A percentile compares a stretch with the other conserved stretches of the same genome.
phyloP scores from a whole-genome alignment of 208 protist species.

The Entamoeba histolytica region DNA sequence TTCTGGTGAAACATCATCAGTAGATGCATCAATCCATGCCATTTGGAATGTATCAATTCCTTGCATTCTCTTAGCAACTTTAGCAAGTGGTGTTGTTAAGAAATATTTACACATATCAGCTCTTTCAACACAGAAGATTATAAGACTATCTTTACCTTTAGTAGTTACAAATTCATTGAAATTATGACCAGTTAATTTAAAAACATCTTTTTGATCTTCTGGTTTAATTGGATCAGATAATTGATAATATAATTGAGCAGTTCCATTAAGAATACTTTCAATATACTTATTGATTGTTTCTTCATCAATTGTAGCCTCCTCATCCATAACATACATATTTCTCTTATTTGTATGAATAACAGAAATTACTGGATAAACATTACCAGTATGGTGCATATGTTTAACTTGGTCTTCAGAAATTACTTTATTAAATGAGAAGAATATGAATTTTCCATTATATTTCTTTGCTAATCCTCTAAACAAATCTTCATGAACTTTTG shows the following conservation, averaged over 20 bases:
- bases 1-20: neutral
- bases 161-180: neutral
- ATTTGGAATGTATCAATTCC: neutral
- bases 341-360: neutral
- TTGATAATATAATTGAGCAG: neutral
- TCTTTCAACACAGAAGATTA: neutral
- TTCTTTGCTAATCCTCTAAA: neutral
- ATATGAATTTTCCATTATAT: neutral
- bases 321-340: neutral
- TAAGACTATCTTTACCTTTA: neutral
- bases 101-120: neutral
- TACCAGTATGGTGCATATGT: neutral
- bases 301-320: neutral
- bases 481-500: neutral
- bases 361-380: neutral
- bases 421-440: neutral
- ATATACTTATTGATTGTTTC: neutral
- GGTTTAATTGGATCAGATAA: neutral
- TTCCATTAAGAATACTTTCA: neutral
- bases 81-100: neutral
- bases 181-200: neutral
- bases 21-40: neutral
- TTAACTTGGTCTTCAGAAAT: neutral
- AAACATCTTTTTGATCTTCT: neutral
- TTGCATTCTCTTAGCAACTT: neutral